Base-by-base conservation (phyloP, 106 monocot species). In the Acorus calamus region DNA sequence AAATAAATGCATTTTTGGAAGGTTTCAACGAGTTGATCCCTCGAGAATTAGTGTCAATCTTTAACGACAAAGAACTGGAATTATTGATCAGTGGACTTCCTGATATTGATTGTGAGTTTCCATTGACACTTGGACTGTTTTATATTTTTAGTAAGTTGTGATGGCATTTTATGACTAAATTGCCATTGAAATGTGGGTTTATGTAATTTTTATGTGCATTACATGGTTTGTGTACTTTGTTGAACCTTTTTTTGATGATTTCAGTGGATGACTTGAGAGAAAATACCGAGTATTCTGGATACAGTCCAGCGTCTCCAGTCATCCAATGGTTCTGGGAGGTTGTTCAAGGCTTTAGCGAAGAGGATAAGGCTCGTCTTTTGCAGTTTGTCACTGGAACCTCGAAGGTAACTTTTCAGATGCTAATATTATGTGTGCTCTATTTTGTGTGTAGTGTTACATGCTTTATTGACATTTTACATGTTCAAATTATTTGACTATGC, bases 271-370 rank as follows among this genome's bases (percentile, higher is more conserved):
- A 98, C 57, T 78, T 98, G 66, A 85, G 85, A 59, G 84, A 70
- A 71, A 98, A 92, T 74, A 92, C 98, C 0, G 98, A 98, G 52
- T 98, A 98, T 72, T 88, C 98, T 66, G 88, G 92, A 8, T 98
- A 98, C 57, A 98, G 75, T 63, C 88, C 78, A 77, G 91, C 85
- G 6, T 88, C 98, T 47, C 83, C 88, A 67, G 88, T 98, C 5
- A 88, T 98, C 54, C 98, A 98, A 69, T 98, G 98, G 98, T 98
- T 98, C 85, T 98, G 98, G 98, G 92, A 92, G 63, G 83, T 98
- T 41, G 83, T 98, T 78, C 85, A 88, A 43, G 85, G 83, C 12
- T 88, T 98, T 64, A 98, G 88, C 83, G 92, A 98, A 60, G 98
- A 98, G 74, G 98, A 98, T 69, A 98, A 92, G 77, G 98, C 98